Base-by-base conservation (phyloP, 306 rosid genomes). In the Purshia tridentata region DNA sequence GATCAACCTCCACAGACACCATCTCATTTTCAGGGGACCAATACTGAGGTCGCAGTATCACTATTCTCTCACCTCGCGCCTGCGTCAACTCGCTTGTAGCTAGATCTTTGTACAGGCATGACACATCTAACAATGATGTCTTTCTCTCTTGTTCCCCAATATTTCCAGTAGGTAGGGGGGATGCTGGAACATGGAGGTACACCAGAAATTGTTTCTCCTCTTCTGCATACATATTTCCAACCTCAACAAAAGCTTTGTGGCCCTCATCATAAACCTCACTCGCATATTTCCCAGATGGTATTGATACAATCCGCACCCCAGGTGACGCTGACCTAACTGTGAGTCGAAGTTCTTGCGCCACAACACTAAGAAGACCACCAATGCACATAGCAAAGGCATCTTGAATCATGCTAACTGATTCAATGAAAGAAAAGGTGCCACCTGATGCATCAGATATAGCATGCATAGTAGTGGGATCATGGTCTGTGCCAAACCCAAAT, bases 331-430 rank as follows among this genome's bases (percentile, higher is more conserved):
- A 74, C 63, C 46, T 74, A 57, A 79, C 42, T 0, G 58, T 77
- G 16, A 83, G 71, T 16, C 77, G 49, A 15, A 83, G 67, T 23
- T 83, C 83, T 50, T 83, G 84, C 29, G 71, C 79, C 63, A 79
- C 81, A 39, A 83, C 86, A 7, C 84, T 79, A 5, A 83, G 66
- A n/a, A 83, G 79, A 6, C 79, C 81, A 4, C 79, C 83, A 4
- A 83, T 71, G 42, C 86, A 83, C 69, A 72, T 48, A 1, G 78
- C 78, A 37, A 83, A 83, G 0, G 77, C 64, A 18, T 79, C 81
- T 44, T 69, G 73, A 52, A 69, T 53, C 62, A 40, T 69, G 2
- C 37, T 63, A 18, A 52, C 73, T 11, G 73, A 69, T 41, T 69
- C 50, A 19, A 69, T 40, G 63, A 15, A 69, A 1, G 76, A 60